Evolutionary conservation across 2,329 filamentous ascomycete genomes (phyloP), one percentile per base, ranked within the genome.

Genomic region (Fusarium abutilonis): DNA sequence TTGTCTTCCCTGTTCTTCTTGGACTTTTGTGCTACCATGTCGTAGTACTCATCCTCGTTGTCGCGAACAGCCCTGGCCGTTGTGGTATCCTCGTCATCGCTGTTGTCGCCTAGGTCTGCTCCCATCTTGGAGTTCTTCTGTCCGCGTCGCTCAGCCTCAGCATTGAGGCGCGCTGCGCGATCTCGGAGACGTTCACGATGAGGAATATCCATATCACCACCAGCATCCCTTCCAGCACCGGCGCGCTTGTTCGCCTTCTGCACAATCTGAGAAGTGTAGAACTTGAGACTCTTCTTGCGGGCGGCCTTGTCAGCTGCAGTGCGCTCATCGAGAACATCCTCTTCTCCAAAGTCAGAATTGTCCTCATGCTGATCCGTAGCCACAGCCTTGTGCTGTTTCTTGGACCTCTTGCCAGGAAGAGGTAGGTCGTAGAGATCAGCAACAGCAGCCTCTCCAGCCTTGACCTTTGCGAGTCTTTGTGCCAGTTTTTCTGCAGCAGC

Each of bases 201-300:
- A 3, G 95, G 95, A 48, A 96, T 84, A 76, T 96, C 92, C 67
- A 85, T 83, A 73, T 96, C 92, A 67, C 92, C 92, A 66, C 91
- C 91, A 1, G 88, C 86, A 55, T 91, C 88, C 60, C 88, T 86
- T 38, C 90, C 89, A 35, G 89, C 89, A 29, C 83, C 86, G 6
- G 88, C 86, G 52, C 91, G 91, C 74, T 92, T 93, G 79, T 92
- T 96, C 53, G 92, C 88, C 78, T 97, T 98, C 75, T 98, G 94
- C 26, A 91, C 90, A 66, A 99, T 95, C 75, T 99, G 95, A 4
- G 93, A 97, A 3, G 96, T 98, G 83, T 99, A 99, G 82, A 99
- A 99, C 62, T 93, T 90, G 55, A 99, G 85, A 64, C 87, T 92
- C 82, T 96, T 97, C 83, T 95, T 97, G 76, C 91, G 91, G 57